Evolutionary conservation across 805 yeast genomes (phyloP), one percentile per base, ranked within the genome.

Genomic region (Komagataella pseudopastoris): DNA sequence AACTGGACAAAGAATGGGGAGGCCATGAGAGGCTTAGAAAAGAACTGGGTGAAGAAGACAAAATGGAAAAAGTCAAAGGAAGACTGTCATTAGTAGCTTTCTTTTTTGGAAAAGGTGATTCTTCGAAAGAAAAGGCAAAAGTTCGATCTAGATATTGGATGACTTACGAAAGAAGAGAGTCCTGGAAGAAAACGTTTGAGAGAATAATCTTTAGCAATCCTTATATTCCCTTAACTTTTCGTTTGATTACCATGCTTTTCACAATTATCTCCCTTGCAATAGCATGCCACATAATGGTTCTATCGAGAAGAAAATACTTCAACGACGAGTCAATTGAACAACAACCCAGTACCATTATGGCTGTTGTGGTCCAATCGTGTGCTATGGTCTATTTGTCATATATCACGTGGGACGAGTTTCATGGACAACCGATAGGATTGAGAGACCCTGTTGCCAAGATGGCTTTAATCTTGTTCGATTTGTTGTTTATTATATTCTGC

Each of bases 291-390:
- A 79, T 88, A 51, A 79, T 72, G 55, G 64, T 65, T 8, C 60
- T 63, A 51, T 72, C 76, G 49, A 58, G 63, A 49, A 57, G 62
- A 16, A 17, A 44, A 18, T 20, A 20, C 16, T 53, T 62, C 20
- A 69, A 68, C 55, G 65, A 67, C 16, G 67, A 65, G 3, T 55
- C 58, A 16, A 66, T 87, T 6, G 70, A 75, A 6, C 95, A 86
- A 61, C 89, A 86, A 60, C 85, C 99, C 16, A 83, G 96, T 58
- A 87, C 98, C 0, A 81, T 90, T 47, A 88, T 93, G 95, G 93
- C 97, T 3, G 76, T 93, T 2, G 81, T 81, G 50, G 95, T 91
- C 3, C 91, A 89, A 60, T 71, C 88, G 24, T 71, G 81, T 55
- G 96, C 96, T 2, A 67, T 88, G 23, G 75, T 80, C 0, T 93